Base-by-base conservation (phyloP, 768 basidiomycete genomes). In the Naganishia friedmannii region DNA sequence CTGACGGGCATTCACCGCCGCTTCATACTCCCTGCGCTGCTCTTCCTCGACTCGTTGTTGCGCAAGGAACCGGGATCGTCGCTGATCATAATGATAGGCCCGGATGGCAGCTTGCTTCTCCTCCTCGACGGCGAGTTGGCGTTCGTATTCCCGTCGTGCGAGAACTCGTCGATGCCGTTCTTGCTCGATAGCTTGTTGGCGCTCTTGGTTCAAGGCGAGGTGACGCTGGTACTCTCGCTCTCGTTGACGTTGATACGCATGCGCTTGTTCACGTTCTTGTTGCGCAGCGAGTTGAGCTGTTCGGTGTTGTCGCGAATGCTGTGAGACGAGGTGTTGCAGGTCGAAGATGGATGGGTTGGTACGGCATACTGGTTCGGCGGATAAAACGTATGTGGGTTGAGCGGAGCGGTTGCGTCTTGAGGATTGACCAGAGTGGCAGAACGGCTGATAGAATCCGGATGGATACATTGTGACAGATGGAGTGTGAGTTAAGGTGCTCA, bases 121-220 rank as follows among this genome's bases (percentile, higher is more conserved):
- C 23, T 42, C 9, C 42, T 46, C 15, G 21, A 34, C 23, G 12
- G 26, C 60, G n/a, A 60, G 58, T 8, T 60, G 58, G 5, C 58
- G 37, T 42, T 60, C 58, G n/a, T 60, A 60, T n/a, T 60, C 58
- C 21, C 56, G 58, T n/a, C 37, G 58, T 23, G 58, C 58, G 28
- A 63, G 60, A 1, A 15, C 12, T 15, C 37, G n/a, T 23, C 60
- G 37, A 1, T 26, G 37, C 1, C 12, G 39, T 42, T 63, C 42
- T 34, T 42, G 37, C 26, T 63, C 39, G 19, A 63, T 19, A 4
- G 60, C 42, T 9, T 8, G 39, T n/a, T 39, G 34, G 23, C 42
- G 60, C 17, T 63, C 42, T 55, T 26, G 48, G 6, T 19, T 26
- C 23, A 63, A 34, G 37, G 23, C 39, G 9, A 45, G 39, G 23